Conservation (phyloP, 495 filamentous ascomycete genomes). For the Xylaria intraflava region DNA sequence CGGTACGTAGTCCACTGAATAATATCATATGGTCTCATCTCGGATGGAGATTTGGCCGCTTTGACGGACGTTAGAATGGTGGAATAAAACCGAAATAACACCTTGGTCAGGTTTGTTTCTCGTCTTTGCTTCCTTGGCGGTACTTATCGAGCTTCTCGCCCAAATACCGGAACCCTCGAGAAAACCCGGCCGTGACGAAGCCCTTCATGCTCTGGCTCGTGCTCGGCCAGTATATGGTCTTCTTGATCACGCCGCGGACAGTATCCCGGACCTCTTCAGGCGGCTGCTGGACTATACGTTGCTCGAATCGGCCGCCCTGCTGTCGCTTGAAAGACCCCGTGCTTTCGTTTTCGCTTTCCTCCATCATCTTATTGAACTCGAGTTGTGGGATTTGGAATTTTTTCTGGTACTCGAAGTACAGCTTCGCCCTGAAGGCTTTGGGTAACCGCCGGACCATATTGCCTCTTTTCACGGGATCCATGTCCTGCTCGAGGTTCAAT, state of each 20-base stretch:
- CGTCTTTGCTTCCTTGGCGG: conserved; percentile 35
- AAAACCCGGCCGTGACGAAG: conserved; percentile 63
- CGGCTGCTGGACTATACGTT: conserved; percentile 65
- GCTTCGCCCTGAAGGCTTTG: conserved; percentile 73
- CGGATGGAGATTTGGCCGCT: neutral
- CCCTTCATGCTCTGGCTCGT: conserved; percentile 80
- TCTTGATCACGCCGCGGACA: conserved; percentile 67
- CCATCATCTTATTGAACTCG: conserved; percentile 84
- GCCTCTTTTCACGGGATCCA: conserved; percentile 80
- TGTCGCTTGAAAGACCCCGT: conserved; percentile 59
- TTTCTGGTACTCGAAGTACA: conserved; percentile 91
- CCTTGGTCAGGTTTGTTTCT: conserved; percentile 11
- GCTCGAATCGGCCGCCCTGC: conserved; percentile 79
- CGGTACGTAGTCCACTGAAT: too few species aligned
- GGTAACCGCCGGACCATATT: conserved; percentile 96
- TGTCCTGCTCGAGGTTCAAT: conserved; percentile 67
- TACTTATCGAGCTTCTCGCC: conserved; percentile 78
- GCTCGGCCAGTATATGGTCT: conserved; percentile 86
- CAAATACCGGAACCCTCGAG: conserved; percentile 65
- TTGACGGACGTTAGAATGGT: neutral
- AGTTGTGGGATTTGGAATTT: conserved; percentile 77
- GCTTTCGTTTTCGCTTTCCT: conserved; percentile 63
- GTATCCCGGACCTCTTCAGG: conserved; percentile 56
- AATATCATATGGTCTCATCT: too few species aligned
- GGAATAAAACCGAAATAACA: too few species aligned